Evolutionary conservation across 2,329 filamentous ascomycete species (phyloP), one percentile per base, ranked within the genome.

Genomic region (Thelonectria blattea): DNA sequence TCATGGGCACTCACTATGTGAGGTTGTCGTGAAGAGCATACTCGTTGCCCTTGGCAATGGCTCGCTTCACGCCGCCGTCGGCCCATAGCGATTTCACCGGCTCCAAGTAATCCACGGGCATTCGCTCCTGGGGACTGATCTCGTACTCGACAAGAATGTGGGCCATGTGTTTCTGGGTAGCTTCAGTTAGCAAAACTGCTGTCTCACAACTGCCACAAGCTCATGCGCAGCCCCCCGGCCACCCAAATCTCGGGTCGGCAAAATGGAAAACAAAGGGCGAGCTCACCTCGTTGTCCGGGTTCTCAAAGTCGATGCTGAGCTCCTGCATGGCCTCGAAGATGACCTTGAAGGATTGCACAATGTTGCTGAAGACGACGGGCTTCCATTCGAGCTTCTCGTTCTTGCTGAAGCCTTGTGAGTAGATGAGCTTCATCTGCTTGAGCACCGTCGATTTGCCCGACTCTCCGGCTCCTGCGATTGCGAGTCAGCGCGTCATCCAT

Each of bases 351-450:
- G 94, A 94, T 69, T 96, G 91, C 52, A 97, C 83, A 66, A 98
- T 85, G 77, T 99, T 99, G 78, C 90, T 93, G 79, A 97, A 98
- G 68, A 98, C 93, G 72, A 97, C 93, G 15, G 93, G 91, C 70
- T 95, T 93, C 85, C 92, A 96, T 82, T 97, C 92, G 66, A 96
- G 88, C 76, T 93, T 91, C 77, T 98, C 95, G 65, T 87, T 88
- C 71, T 91, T 91, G 72, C 88, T 92, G 80, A 98, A 98, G 52
- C 95, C 94, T 76, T 93, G 89, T 14, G 92, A 88, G 76, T 98
- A 95, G 70, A 99, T 97, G 77, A 99, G 88, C 76, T 94, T 94
- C 95, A 99, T 98, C 83, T 98, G 94, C 81, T 98, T 98, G 67
- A 98, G 86, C 61, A 98, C 93, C 1, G 94, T 98, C 9, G 94